Base-by-base conservation (phyloP, 2,329 filamentous ascomycete species). In the Beauveria medogensis region DNA sequence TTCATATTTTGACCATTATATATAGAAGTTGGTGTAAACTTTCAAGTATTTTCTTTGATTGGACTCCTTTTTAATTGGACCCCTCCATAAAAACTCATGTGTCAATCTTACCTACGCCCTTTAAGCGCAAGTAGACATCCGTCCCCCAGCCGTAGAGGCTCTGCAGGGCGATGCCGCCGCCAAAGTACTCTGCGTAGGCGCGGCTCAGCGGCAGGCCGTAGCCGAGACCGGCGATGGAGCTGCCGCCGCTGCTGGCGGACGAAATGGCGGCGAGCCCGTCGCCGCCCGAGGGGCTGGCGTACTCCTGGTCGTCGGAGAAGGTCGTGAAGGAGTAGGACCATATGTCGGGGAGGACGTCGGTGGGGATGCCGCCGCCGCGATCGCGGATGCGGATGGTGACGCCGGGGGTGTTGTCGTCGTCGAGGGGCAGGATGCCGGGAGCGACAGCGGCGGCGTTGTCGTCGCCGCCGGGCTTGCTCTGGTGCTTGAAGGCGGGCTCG, bases 241-340 rank as follows among this genome's bases (percentile, higher is more conserved):
- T 92, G 1, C 84, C 82, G 56, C 90, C 89, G 0, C 83, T 85
- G 59, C 86, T 88, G 34, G 86, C 85, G 2, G 83, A 83, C 1
- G 89, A 88, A 54, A 97, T 88, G 5, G 88, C 86, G 68, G 87
- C 89, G 64, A 97, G 75, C 0, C 89, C 90, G 34, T 76, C 74
- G 34, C 72, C 72, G 48, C 74, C 71, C 50, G 75, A 73, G 41
- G 76, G 73, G 22, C 73, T 74, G 34, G 74, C 72, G 52, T 76
- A 65, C 5, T 77, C 76, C 47, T 77, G 70, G 61, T 83, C 78
- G 64, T 83, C 90, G 61, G 85, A 88, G 73, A 97, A 97, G 0
- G 94, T 99, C 22, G 93, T 97, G 72, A 97, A 99, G 64, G 90
- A 94, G 73, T 97, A 99, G 7, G 92, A 92, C 92, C 94, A 99